Conservation (phyloP, 192 early-diverging fungal genomes). For the Coemansia sp. region DNA sequence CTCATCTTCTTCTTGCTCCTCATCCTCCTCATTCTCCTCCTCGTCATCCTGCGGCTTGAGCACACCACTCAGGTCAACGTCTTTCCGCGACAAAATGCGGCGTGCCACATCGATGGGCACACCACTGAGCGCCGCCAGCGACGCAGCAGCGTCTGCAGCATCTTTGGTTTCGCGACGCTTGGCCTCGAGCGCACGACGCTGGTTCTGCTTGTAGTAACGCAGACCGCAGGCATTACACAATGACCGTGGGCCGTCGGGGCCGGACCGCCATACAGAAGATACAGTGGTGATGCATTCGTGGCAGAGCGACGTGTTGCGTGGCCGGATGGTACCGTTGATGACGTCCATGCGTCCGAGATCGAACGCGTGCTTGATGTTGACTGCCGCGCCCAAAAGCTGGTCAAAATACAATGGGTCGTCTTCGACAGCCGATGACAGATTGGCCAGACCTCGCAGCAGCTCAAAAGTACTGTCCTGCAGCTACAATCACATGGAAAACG, state of each 20-base stretch:
- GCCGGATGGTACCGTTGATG: constrained; percentile 50
- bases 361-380: constrained; percentile 55
- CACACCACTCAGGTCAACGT: not conserved
- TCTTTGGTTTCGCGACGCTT: constrained; percentile 46
- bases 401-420: constrained; percentile 55
- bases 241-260: constrained; percentile 54
- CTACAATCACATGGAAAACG: constrained; percentile 19
- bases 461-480: constrained; percentile 54
- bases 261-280: constrained; percentile 55
- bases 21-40: constrained; percentile 8
- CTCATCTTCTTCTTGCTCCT: constrained; percentile 9
- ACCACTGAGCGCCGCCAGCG: constrained; percentile 18
- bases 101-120: constrained; percentile 6
- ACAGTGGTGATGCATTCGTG: constrained; percentile 57
- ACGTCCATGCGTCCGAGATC: constrained; percentile 53
- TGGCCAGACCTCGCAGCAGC: constrained; percentile 45
- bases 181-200: constrained; percentile 48
- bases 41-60: constrained; percentile 2
- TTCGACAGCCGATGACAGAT: constrained; percentile 39
- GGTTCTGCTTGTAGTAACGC: constrained; percentile 60
- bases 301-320: constrained; percentile 54
- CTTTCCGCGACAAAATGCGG: constrained; percentile 4
- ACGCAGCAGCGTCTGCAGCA: constrained; percentile 16
- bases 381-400: constrained; percentile 51
- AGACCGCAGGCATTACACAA: constrained; percentile 65